Conservation (phyloP, 225 moss, liverwort and hornwort species). For the Physcomitrellopsis africana region DNA sequence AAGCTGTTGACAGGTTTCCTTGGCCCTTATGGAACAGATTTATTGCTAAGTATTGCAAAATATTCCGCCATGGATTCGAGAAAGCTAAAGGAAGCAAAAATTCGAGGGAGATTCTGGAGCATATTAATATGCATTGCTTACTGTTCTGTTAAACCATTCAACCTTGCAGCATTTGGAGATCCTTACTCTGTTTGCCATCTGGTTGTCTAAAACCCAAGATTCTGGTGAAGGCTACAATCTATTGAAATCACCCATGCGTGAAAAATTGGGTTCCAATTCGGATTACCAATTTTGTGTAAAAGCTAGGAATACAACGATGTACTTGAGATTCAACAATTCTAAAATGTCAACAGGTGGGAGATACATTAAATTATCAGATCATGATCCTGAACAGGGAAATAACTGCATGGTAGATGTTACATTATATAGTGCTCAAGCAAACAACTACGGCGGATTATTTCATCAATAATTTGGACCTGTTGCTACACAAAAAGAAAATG, state of each 20-base stretch:
- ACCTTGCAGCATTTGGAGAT: too few relatives aligned
- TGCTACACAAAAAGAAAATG: neutral
- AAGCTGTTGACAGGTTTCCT: neutral
- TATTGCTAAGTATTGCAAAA: neutral
- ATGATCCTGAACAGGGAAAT: neutral
- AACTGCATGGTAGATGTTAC: constrained; percentile 7
- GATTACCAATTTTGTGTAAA: too few relatives aligned
- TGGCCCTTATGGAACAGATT: neutral
- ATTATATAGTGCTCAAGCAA: constrained; percentile 1
- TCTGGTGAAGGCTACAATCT: too few relatives aligned
- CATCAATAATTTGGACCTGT: constrained; percentile 6
- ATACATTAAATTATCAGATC: neutral
- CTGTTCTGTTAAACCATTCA: too few relatives aligned
- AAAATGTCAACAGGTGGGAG: neutral
- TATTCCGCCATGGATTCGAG: neutral
- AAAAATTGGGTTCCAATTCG: too few relatives aligned
- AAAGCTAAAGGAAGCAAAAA: too few relatives aligned
- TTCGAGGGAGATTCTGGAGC: too few relatives aligned
- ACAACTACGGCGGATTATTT: constrained; percentile 7
- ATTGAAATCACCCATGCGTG: too few relatives aligned
- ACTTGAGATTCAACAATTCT: neutral
- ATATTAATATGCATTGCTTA: too few relatives aligned
- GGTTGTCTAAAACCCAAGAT: too few relatives aligned
- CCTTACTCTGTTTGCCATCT: too few relatives aligned
- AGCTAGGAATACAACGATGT: constrained; percentile 8